These are phyloP conservation scores for Cyberlindnera mrakii DNA, from an alignment of 805 yeast species.

Conservation along the genomic window DNA sequence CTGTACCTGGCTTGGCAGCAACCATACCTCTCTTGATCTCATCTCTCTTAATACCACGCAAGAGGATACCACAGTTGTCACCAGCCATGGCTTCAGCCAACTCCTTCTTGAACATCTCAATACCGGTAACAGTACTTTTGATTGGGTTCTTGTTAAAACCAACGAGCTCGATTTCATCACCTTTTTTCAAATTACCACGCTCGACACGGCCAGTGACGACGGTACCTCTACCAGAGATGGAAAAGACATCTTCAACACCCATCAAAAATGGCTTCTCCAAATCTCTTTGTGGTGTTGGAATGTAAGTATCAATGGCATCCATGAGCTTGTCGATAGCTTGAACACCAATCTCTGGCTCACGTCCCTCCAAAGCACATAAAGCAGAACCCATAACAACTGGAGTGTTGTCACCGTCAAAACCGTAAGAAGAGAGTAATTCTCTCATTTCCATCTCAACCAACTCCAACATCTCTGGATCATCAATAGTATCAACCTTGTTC, in stretches of 20 bases:
- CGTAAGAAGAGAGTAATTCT: slow-evolving; percentile 83
- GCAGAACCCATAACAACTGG: slow-evolving; percentile 99
- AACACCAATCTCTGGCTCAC: slow-evolving; percentile 85
- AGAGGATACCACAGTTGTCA: slow-evolving; percentile 95
- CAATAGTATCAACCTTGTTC: slow-evolving; percentile 96
- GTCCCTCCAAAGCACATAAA: slow-evolving; percentile 87
- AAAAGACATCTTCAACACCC: slow-evolving; percentile 96
- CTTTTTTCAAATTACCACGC: slow-evolving; percentile 96
- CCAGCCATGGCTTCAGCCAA: slow-evolving; percentile 97
- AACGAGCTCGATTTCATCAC: slow-evolving; percentile 97
- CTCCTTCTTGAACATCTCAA: slow-evolving; percentile 99
- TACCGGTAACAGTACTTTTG: slow-evolving; percentile 95
- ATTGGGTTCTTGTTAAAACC: slow-evolving; percentile 82
- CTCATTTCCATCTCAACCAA: slow-evolving; percentile 99
- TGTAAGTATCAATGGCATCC: slow-evolving; percentile 88
- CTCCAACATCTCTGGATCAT: slow-evolving; percentile 98
- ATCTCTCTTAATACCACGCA: slow-evolving; percentile 98
- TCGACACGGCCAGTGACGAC: slow-evolving; percentile 99
- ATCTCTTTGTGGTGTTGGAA: slow-evolving; percentile 96
- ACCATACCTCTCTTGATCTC: slow-evolving; percentile 98
- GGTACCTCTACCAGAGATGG: slow-evolving; percentile 99
- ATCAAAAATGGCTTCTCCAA: slow-evolving; percentile 92
- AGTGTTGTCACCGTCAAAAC: slow-evolving; percentile 96
- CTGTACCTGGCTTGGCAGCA: slow-evolving; percentile 85
- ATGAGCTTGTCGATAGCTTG: slow-evolving; percentile 77